phyloP scores from a whole-genome alignment of 129 eudicot species.

The Cynara cardunculus region DNA sequence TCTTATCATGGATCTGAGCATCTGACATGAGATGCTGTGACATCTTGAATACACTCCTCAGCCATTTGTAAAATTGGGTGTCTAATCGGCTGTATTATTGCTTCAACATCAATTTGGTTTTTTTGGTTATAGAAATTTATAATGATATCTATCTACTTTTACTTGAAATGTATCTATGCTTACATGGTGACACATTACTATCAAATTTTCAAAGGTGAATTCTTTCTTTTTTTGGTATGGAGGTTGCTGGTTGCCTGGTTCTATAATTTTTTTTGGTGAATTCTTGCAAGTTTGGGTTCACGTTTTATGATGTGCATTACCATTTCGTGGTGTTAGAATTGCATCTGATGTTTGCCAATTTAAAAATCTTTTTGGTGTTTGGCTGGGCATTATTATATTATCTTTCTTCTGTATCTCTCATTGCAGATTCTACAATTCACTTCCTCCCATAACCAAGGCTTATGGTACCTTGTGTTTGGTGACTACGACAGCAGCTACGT shows the following conservation, averaged over 20 bases:
- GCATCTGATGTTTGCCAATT: neutral
- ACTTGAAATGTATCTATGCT: neutral
- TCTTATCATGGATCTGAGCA: neutral
- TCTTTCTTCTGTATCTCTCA: neutral
- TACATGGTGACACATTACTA: neutral
- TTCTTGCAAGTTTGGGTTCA: neutral
- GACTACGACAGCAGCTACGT: conserved; percentile 45
- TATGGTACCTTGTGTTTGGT: conserved; percentile 70
- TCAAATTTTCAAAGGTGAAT: neutral
- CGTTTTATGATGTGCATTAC: neutral
- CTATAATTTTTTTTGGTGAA: neutral
- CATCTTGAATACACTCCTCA: neutral
- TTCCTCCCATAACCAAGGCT: conserved; percentile 84
- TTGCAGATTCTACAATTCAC: conserved; percentile 63
- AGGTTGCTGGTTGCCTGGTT: neutral
- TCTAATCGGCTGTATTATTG: neutral
- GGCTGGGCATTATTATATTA: neutral
- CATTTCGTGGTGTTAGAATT: neutral
- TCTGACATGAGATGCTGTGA: neutral
- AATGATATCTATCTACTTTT: neutral
- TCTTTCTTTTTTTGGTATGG: neutral
- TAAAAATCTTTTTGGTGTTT: neutral
- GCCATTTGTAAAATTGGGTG: neutral
- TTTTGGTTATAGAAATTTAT: neutral
- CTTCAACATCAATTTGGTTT: neutral